Conservation (phyloP, 305 asterid species). For the Ajuga reptans region DNA sequence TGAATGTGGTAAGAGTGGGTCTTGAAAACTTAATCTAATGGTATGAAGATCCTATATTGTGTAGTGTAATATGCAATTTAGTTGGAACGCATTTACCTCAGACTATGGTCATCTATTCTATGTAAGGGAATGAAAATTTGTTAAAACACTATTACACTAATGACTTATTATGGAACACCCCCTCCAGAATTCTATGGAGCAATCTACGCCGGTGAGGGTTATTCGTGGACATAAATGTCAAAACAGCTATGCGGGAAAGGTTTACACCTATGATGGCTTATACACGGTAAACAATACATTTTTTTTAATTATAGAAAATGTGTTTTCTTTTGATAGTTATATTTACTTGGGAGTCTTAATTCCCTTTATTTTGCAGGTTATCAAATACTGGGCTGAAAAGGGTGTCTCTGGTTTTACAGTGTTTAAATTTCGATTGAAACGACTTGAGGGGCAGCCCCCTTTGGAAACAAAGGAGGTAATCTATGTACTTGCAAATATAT, state of each 20-base stretch:
- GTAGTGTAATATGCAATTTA: not conserved
- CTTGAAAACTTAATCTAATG: not conserved
- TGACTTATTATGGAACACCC: not conserved
- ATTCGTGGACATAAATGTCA: constrained; percentile 65
- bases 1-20: not conserved
- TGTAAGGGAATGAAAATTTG: not conserved
- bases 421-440: constrained; percentile 54
- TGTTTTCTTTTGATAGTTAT: constrained; percentile 3
- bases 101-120: not conserved
- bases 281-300: constrained; percentile 45
- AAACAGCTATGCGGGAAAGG: constrained; percentile 67
- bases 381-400: constrained; percentile 64
- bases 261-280: constrained; percentile 86
- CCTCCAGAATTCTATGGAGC: constrained; percentile 64
- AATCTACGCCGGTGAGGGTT: constrained; percentile 63
- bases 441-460: constrained; percentile 72
- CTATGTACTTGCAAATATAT: not conserved
- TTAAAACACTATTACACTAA: not conserved
- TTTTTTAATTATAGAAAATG: not conserved
- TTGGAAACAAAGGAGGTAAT: constrained; percentile 69
- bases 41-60: not conserved
- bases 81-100: not conserved
- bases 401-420: constrained; percentile 83
- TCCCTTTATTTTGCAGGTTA: constrained; percentile 44
- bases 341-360: not conserved